Conservation (phyloP, 306 rosid genomes). For the Corylus americana region DNA sequence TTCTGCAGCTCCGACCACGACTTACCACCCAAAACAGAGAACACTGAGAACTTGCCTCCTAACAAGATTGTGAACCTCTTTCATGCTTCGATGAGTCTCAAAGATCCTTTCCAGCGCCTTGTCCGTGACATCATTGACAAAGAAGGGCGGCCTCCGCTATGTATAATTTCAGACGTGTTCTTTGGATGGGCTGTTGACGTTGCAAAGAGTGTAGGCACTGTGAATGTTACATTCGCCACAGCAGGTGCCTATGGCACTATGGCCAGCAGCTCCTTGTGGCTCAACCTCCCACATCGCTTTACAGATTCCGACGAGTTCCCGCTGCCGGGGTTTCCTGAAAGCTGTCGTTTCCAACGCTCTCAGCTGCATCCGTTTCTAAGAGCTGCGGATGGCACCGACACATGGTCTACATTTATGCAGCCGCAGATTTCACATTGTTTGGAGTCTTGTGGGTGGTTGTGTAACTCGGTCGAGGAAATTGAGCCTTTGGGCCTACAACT, state of each 20-base stretch:
- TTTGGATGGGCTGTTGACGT: conserved; percentile 55
- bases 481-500: conserved; percentile 59
- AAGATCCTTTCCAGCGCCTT: conserved; percentile 40
- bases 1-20: conserved; percentile 40
- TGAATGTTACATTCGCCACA: conserved; percentile 51
- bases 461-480: conserved; percentile 62
- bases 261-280: conserved; percentile 59
- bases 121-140: conserved; percentile 32
- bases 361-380: conserved; percentile 47
- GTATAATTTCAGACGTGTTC: conserved; percentile 54
- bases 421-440: conserved; percentile 30
- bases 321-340: conserved; percentile 63
- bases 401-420: conserved; percentile 54
- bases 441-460: conserved; percentile 64
- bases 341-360: conserved; percentile 43
- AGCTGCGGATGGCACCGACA: conserved; percentile 58
- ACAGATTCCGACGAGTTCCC: conserved; percentile 46
- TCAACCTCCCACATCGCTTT: conserved; percentile 55
- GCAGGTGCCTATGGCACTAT: conserved; percentile 73
- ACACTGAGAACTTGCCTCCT: conserved; percentile 54
- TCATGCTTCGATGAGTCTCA: conserved; percentile 46
- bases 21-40: conserved; percentile 60
- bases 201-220: conserved; percentile 43
- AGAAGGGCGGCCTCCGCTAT: conserved; percentile 50
- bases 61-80: conserved; percentile 20